Evolutionary conservation across 352 stramenopile species (phyloP), one percentile per base, ranked within the genome.

Genomic region (Globisporangium carolinianum): DNA sequence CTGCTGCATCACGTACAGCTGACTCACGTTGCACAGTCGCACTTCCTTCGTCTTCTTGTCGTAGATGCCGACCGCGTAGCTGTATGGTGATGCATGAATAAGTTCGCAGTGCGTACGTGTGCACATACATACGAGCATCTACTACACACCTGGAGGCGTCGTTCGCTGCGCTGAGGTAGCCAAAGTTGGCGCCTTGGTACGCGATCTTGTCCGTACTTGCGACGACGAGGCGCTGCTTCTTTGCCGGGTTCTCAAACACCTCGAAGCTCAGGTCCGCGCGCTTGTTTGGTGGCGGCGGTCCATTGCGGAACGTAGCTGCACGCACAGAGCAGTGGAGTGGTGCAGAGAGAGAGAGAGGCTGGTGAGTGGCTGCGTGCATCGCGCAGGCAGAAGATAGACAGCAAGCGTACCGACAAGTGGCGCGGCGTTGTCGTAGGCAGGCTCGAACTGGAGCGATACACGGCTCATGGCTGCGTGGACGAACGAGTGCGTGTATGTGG

Each of bases 1-100:
- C 60, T 94, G 83, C 57, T 94, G 83, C 81, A 94, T 87, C 51
- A 94, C 81, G 69, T 94, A 94, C 56, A 94, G 65, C 72, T 94
- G 83, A 42, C 74, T 62, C 24, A 94, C 75, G 67, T 91, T 89
- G 71, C 73, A 88, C 37, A 94, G 58, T 36, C 81, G 77, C 47
- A 94, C 83, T 41, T 86, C 73, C 51, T 78, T 73, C 12, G 75
- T 87, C 58, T 73, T 76, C 68, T 84, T 89, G 66, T 94, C 83
- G 47, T 79, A 90, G 14, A 94, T 69, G 39, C 83, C 83, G 9
- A 94, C 71, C 2, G 73, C 83, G 55, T 94, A 91, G 65, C 71
- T 80, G 41, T 37, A 8, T 18, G 41, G 14, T 7, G 35, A 35
- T 41, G 3, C 5, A 43, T 43, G 11, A 32, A 32, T 32, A 32